These are phyloP conservation scores for Fusarium haematococcum DNA, from an alignment of 2,329 filamentous ascomycete species.

Conservation along the genomic window DNA sequence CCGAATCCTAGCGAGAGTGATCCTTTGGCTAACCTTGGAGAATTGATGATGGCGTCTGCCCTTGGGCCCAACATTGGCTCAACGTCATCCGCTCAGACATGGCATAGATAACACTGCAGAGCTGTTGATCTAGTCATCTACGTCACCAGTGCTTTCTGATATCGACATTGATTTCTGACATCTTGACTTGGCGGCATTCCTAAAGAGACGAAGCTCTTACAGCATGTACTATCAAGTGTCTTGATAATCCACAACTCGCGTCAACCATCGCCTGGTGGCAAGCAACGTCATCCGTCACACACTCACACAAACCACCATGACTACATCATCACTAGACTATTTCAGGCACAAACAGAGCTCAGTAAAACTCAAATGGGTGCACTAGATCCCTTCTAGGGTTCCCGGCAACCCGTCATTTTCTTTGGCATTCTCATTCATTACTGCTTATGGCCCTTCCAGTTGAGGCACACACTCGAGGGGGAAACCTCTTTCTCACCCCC, in stretches of 20 bases:
- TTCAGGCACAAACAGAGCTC: slow-evolving; percentile 10
- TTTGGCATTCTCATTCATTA: slow-evolving; percentile 39
- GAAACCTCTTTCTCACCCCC: slow-evolving; percentile 16
- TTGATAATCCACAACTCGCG: background rate
- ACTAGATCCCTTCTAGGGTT: slow-evolving; percentile 4
- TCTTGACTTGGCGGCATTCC: background rate
- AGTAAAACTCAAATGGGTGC: slow-evolving; percentile 11
- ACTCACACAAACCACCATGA: slow-evolving; percentile 1
- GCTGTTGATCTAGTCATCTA: background rate
- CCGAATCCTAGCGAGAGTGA: background rate
- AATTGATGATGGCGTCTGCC: background rate
- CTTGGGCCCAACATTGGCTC: background rate
- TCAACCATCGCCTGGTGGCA: slow-evolving; percentile 19
- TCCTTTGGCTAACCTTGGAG: background rate
- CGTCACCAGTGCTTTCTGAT: background rate
- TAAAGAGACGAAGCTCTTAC: too few relatives aligned
- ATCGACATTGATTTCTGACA: slow-evolving; percentile 4
- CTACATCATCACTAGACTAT: slow-evolving; percentile 13
- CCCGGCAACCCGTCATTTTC: background rate
- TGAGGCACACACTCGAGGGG: slow-evolving; percentile 20
- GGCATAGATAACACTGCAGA: background rate
- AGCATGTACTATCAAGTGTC: background rate
- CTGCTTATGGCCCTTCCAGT: slow-evolving; percentile 33
- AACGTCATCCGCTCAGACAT: background rate
- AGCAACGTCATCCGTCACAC: slow-evolving; percentile 31